A percentile compares a stretch with the other conserved stretches of the same genome.
Conservation (phyloP, 2,329 filamentous ascomycete genomes). For the Hypoxylon sp. region DNA sequence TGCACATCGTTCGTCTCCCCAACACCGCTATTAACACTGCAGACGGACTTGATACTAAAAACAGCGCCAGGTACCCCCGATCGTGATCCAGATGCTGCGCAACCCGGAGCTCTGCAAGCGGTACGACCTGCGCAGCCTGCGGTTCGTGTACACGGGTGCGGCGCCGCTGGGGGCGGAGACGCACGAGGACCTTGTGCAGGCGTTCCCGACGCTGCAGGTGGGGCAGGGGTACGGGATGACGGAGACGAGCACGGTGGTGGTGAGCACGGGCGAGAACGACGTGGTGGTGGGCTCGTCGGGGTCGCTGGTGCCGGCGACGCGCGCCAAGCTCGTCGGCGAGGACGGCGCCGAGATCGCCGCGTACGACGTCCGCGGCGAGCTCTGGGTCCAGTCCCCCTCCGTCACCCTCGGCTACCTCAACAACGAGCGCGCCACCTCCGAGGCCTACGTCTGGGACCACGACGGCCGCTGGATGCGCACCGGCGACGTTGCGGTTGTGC, state of each 20-base stretch:
- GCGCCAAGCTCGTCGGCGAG: constrained; percentile 70
- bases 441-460: constrained; percentile 74
- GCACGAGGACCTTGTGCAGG: constrained; percentile 58
- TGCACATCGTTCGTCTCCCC: constrained; percentile 65
- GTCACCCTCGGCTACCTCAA: constrained; percentile 85
- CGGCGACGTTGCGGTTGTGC: constrained; percentile 82
- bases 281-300: constrained; percentile 77
- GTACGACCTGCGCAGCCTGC: constrained; percentile 75
- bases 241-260: constrained; percentile 77
- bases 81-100: constrained; percentile 79
- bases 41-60: not conserved
- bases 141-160: constrained; percentile 74
- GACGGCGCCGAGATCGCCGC: constrained; percentile 75
- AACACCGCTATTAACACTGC: not conserved
- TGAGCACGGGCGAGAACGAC: constrained; percentile 66
- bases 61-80: constrained; percentile 73
- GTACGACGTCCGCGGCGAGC: constrained; percentile 76
- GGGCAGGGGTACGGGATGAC: constrained; percentile 80
- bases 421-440: constrained; percentile 81
- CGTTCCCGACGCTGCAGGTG: constrained; percentile 63
- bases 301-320: constrained; percentile 69
- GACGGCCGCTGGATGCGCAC: constrained; percentile 82
- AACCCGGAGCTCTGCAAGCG: constrained; percentile 66
- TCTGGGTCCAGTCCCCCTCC: constrained; percentile 78
- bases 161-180: constrained; percentile 80